Evolutionary conservation across 2,329 filamentous ascomycete species (phyloP).

Genomic region (Ascochyta viciae-villosae): DNA sequence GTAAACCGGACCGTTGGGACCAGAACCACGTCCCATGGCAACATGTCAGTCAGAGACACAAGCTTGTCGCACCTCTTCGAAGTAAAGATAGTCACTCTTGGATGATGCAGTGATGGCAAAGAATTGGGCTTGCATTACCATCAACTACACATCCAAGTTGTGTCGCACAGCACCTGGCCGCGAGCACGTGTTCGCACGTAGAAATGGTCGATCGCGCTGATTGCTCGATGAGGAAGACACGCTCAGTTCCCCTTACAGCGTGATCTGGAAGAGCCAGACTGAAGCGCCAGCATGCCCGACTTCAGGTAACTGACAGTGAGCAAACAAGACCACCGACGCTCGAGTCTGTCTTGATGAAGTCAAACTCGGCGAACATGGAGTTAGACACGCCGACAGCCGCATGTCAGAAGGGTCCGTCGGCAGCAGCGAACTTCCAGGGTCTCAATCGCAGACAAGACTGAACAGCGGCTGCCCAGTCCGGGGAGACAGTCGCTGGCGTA

Average conservation of each 20-base stretch:
- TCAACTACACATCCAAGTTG: too few species aligned
- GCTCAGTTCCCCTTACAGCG: constrained; percentile 19
- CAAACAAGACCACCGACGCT: neutral
- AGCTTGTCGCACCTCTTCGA: constrained; percentile 1
- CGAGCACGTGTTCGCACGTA: constrained; percentile 19
- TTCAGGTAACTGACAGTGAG: neutral
- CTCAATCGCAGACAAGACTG: constrained; percentile 26
- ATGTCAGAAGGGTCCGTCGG: constrained; percentile 6
- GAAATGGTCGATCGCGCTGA: constrained; percentile 24
- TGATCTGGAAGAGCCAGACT: constrained; percentile 4
- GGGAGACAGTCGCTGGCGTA: constrained; percentile 29
- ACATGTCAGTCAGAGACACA: constrained; percentile 17
- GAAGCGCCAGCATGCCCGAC: neutral
- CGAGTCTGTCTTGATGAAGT: neutral
- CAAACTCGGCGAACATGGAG: constrained; percentile 1
- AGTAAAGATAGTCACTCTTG: neutral
- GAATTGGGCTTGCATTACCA: neutral
- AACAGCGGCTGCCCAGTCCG: constrained; percentile 21
- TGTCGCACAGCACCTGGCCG: neutral
- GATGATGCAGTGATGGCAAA: neutral
- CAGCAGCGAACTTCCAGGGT: constrained; percentile 14
- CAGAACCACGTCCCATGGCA: constrained; percentile 12
- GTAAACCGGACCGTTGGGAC: constrained; percentile 7
- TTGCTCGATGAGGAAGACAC: constrained; percentile 20
- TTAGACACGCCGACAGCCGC: constrained; percentile 18